Evolutionary conservation across 2,329 filamentous ascomycete species (phyloP), one percentile per base, ranked within the genome.

Genomic region (Calonectria pauciramosa): DNA sequence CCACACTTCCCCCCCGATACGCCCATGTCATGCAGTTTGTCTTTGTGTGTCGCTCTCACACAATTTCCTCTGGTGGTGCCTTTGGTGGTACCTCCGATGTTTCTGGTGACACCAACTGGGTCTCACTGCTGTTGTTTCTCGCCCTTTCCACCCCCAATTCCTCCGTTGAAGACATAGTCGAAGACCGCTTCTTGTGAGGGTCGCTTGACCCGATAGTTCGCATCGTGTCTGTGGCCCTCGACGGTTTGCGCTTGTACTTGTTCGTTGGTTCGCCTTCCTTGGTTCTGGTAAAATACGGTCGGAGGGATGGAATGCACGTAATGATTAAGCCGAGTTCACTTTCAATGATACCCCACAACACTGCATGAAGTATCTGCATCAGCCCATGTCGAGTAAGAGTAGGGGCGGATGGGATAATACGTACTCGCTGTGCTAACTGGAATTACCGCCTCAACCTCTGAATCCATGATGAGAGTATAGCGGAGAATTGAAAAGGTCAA

Each of bases 311-410:
- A 4, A 70, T 47, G 23, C 68, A 70, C 5, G 68, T 65, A 28
- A 70, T 70, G 16, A 38, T 70, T 47, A 70, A 26, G 3, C 68
- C 68, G 34, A 70, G 68, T 26, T 70, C 38, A 30, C 59, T 65
- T 44, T 70, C 68, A 36, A 70, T 49, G n/a, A 70, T 54, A 47
- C 56, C 36, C 68, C 68, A 70, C 32, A 70, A 44, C 47, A 70
- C 59, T 70, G 56, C 8, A 38, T 28, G 14, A 47, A 14, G 18
- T 18, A 49, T 44, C 9, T 23, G 36, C 9, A 32, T 70, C 18
- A 70, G 68, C 36, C 5, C 20, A 38, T 13, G 11, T 51, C 18
- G 6, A 32, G 14, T 23, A 14, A 10, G 11, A 44, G n/a, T 28
- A 26, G 8, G 49, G 18, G n/a, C 20, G 30, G 28, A 20, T 23